Evolutionary conservation across 1,284 basidiomycete genomes (phyloP), one percentile per base, ranked within the genome.

Genomic region (Cryptococcus sp.): DNA sequence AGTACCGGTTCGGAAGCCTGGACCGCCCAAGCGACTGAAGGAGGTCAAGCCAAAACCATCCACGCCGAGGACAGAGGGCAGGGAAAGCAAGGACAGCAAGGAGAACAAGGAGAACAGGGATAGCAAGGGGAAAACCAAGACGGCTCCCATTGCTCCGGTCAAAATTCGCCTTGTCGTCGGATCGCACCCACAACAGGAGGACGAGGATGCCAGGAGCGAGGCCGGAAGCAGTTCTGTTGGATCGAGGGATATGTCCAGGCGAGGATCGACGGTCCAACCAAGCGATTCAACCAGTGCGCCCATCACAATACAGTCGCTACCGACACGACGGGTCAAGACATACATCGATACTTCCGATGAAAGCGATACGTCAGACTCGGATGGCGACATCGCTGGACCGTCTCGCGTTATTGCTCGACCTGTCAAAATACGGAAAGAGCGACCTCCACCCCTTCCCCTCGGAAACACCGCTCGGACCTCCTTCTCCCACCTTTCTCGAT

Each of bases 321-420:
- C 26, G 3, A 34, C 48, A 11, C 34, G 56, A 25, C 23, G 46
- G 18, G 39, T 48, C 14, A 36, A 45, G 32, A 51, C 54, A 45
- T 45, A 62, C 12, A 49, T 62, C 42, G 67, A 68, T 50, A 66
- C 66, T 10, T 61, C 60, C 4, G 68, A 67, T 19, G 65, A 65
- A 14, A 63, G 59, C 23, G 63, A 65, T 23, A 44, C 66, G 6
- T 66, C 61, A 10, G 67, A 68, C 26, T 66, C 66, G 0, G 68
- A 70, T 18, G 14, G 35, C 56, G 10, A 56, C 52, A 18, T 41
- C 49, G n/a, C n/a, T 10, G 36, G 45, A 33, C 43, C 46, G 21
- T 43, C 42, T 18, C 33, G 49, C 26, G 22, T 45, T 7, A 34
- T 36, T 23, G 43, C 36, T 4, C 21, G 18, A 14, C 37, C 45